A percentile compares a stretch with the other conserved stretches of the same genome.
phyloP scores from a whole-genome alignment of 2,329 filamentous ascomycete genomes.

The Fusarium guadeloupense region DNA sequence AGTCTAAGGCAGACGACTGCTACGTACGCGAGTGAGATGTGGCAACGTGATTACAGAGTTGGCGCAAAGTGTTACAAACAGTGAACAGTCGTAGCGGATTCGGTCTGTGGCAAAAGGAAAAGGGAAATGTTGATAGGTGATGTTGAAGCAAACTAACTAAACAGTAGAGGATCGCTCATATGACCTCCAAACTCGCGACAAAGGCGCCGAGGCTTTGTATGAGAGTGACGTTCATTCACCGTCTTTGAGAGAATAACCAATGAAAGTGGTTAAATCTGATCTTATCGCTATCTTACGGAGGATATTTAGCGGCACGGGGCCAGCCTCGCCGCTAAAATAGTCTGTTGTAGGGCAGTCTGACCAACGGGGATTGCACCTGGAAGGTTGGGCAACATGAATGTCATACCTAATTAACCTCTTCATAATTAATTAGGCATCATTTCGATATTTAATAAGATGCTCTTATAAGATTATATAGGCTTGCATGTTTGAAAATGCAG shows the following conservation, averaged over 20 bases:
- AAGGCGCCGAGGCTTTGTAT: constrained; percentile 28
- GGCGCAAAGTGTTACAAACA: not conserved
- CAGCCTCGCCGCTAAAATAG: constrained; percentile 19
- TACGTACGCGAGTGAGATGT: constrained; percentile 27
- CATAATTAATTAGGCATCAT: too few species aligned
- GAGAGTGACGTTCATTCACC: constrained; percentile 30
- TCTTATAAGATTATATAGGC: too few species aligned
- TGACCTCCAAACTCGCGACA: constrained; percentile 17
- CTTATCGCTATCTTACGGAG: not conserved
- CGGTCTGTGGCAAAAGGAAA: constrained; percentile 9
- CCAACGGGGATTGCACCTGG: not conserved
- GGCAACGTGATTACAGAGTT: constrained; percentile 9
- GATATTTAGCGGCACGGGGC: constrained; percentile 6
- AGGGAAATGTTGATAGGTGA: too few species aligned
- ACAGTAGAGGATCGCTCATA: constrained; percentile 12
- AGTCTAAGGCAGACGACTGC: constrained; percentile 31
- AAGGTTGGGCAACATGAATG: not conserved
- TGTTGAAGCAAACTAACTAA: constrained; percentile 1
- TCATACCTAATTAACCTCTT: too few species aligned
- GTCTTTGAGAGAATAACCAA: constrained; percentile 12
- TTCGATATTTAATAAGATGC: too few species aligned
- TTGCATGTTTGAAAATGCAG: too few species aligned
- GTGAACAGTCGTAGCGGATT: not conserved
- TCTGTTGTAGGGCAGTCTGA: not conserved
- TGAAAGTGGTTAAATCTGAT: not conserved